Evolutionary conservation across 1,139 yeast genomes (phyloP).

Genomic region (Nematodospora anomalae): DNA sequence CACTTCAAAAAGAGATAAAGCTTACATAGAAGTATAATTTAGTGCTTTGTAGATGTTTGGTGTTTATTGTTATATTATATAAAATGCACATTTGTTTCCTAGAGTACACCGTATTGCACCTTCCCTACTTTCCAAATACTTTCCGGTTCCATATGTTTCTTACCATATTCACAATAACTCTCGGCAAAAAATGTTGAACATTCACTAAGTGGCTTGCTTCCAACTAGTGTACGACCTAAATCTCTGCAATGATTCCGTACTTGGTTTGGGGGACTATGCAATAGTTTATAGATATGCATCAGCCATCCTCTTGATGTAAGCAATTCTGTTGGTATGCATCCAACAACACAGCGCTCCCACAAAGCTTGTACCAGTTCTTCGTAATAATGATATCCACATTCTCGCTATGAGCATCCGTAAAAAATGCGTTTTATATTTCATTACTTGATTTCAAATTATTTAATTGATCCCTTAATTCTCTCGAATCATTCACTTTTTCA

Average conservation of each 20-base stretch:
- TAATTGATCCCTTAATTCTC: slow-evolving; percentile 11
- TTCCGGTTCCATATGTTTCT: neutral
- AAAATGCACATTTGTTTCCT: neutral
- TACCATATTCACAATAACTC: slow-evolving; percentile 14
- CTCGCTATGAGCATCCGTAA: slow-evolving; percentile 14
- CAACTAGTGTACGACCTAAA: slow-evolving; percentile 1
- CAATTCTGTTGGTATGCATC: slow-evolving; percentile 31
- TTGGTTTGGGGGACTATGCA: slow-evolving; percentile 2
- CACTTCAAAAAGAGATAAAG: too few relatives aligned
- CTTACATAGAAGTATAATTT: too few relatives aligned
- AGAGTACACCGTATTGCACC: neutral
- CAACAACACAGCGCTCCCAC: slow-evolving; percentile 37
- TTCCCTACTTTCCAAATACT: too few relatives aligned
- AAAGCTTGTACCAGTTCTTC: slow-evolving; percentile 31
- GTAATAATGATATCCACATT: slow-evolving; percentile 16
- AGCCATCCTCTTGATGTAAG: slow-evolving; percentile 25
- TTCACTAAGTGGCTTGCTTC: slow-evolving; percentile 15
- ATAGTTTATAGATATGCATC: slow-evolving; percentile 16
- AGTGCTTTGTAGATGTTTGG: too few relatives aligned
- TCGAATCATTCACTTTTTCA: slow-evolving; percentile 9
- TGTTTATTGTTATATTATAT: too few relatives aligned
- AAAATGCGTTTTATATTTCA: slow-evolving; percentile 11
- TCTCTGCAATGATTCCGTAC: slow-evolving; percentile 1
- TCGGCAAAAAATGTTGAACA: slow-evolving; percentile 17
- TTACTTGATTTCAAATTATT: slow-evolving; percentile 4